Conservation (phyloP, 192 early-diverging fungal species). For the Coemansia sp. region DNA sequence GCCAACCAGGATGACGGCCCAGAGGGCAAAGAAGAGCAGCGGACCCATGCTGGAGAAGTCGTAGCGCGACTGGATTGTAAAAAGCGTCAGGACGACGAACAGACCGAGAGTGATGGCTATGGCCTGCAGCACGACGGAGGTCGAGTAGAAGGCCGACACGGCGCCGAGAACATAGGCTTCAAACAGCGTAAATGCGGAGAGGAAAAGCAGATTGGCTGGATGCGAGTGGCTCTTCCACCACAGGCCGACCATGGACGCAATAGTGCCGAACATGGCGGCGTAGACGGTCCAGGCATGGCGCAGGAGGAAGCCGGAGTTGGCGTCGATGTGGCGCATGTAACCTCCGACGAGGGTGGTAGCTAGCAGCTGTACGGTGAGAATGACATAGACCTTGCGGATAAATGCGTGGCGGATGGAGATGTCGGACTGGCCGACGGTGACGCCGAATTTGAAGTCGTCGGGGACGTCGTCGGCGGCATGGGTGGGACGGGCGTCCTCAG, state of each 20-base stretch:
- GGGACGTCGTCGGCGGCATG: slow-evolving; percentile 39
- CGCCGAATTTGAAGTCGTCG: slow-evolving; percentile 57
- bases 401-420: slow-evolving; percentile 57
- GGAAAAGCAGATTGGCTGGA: slow-evolving; percentile 60
- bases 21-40: slow-evolving; percentile 61
- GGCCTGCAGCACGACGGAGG: slow-evolving; percentile 68
- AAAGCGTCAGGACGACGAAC: slow-evolving; percentile 72
- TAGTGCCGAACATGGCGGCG: slow-evolving; percentile 53
- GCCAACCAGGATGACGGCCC: slow-evolving; percentile 59
- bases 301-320: slow-evolving; percentile 55
- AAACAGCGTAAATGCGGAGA: slow-evolving; percentile 62
- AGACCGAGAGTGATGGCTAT: slow-evolving; percentile 68
- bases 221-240: slow-evolving; percentile 60
- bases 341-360: slow-evolving; percentile 56
- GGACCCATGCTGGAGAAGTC: slow-evolving; percentile 65
- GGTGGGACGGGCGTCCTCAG: neutral
- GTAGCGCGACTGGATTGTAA: slow-evolving; percentile 73
- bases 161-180: slow-evolving; percentile 56
- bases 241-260: slow-evolving; percentile 53
- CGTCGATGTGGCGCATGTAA: slow-evolving; percentile 57
- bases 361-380: slow-evolving; percentile 63
- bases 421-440: slow-evolving; percentile 47
- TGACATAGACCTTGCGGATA: slow-evolving; percentile 71
- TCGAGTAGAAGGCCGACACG: slow-evolving; percentile 64
- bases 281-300: slow-evolving; percentile 60